Evolutionary conservation across 2,329 filamentous ascomycete genomes (phyloP).

Genomic region (Diplodia mutila): DNA sequence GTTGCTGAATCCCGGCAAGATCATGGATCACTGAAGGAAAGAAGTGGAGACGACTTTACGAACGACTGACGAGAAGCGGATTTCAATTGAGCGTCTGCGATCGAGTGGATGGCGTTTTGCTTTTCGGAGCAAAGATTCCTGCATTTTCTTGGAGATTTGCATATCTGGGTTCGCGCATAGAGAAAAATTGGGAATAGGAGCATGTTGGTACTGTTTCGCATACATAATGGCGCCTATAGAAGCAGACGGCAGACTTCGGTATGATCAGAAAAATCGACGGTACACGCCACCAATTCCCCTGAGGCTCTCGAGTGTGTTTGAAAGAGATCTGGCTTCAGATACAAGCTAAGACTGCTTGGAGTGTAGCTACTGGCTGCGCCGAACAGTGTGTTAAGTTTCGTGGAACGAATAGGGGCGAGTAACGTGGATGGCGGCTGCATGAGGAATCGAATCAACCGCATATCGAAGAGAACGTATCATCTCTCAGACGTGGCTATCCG

Average conservation of each 20-base stretch:
- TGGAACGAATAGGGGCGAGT: no score
- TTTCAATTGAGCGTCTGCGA: not conserved
- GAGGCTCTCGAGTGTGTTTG: no score
- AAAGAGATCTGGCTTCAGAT: no score
- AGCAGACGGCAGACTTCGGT: not conserved
- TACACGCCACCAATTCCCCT: not conserved
- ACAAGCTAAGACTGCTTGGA: no score
- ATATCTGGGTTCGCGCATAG: not conserved
- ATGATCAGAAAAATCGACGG: not conserved
- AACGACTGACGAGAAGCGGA: not conserved
- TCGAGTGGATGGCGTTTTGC: not conserved
- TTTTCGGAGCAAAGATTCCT: not conserved
- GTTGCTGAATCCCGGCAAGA: slow-evolving; percentile 92
- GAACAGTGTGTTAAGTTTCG: no score
- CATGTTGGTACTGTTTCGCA: not conserved
- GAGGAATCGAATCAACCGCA: no score
- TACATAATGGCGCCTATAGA: not conserved
- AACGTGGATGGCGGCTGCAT: no score
- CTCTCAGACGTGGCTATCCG: no score
- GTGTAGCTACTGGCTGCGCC: no score
- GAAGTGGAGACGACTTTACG: not conserved
- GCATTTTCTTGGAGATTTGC: not conserved
- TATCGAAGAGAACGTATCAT: no score
- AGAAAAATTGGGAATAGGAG: not conserved
- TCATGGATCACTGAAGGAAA: slow-evolving; percentile 64